Conservation (phyloP, 805 yeast genomes). For the Yamadazyma olivae region DNA sequence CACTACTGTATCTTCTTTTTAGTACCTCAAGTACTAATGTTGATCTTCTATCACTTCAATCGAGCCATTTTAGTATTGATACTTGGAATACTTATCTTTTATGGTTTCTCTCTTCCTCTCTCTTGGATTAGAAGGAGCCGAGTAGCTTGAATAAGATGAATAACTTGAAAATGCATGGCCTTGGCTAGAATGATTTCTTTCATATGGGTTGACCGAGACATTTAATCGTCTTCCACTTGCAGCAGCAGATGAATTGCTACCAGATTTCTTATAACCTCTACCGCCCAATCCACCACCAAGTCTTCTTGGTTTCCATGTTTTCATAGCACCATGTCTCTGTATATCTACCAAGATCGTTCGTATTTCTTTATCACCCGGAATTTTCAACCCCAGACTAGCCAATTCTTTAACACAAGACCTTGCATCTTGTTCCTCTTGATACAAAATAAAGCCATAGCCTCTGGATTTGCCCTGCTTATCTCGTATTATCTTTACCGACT, state of each 20-base stretch:
- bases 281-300: constrained; percentile 96
- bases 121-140: neutral
- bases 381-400: constrained; percentile 40
- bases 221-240: constrained; percentile 25
- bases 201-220: constrained; percentile 1
- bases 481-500: constrained; percentile 41
- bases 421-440: constrained; percentile 57
- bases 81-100: constrained; percentile 7
- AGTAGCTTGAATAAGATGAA: neutral
- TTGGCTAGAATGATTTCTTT: neutral
- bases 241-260: constrained; percentile 29
- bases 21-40: too few relatives aligned
- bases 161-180: neutral
- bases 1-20: too few relatives aligned
- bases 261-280: constrained; percentile 52
- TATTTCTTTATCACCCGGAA: constrained; percentile 39
- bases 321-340: constrained; percentile 64
- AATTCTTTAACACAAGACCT: constrained; percentile 58
- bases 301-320: constrained; percentile 69
- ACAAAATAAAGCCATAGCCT: constrained; percentile 86
- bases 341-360: constrained; percentile 65
- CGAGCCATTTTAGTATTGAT: too few relatives aligned
- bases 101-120: neutral
- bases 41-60: too few relatives aligned
- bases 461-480: constrained; percentile 48